Percentiles rank a stretch among this genome's conserved stretches.
Conservation (phyloP, 305 asterid species). For the Fraxinus xanthoxyloides region DNA sequence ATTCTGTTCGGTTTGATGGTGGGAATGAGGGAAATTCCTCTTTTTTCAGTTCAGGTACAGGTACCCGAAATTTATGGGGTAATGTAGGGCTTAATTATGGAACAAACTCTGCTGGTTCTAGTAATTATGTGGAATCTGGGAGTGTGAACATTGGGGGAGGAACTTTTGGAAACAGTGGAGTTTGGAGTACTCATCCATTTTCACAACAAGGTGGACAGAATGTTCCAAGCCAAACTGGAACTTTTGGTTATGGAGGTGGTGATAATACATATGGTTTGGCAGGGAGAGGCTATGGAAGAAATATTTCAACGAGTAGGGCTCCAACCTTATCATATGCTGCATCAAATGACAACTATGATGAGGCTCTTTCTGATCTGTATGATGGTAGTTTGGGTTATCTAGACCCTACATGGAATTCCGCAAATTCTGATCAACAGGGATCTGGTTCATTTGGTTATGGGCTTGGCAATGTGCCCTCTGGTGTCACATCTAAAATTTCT, state of each 20-base stretch:
- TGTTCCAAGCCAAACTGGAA: conserved; percentile 17
- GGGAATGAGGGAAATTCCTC: conserved; percentile 2
- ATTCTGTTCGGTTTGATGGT: conserved; percentile 5
- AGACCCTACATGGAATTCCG: conserved; percentile 25
- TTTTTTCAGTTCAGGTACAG: conserved; percentile 7
- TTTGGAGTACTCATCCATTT: conserved; percentile 25
- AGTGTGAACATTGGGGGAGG: conserved; percentile 16
- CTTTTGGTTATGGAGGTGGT: conserved; percentile 10
- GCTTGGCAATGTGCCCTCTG: conserved; percentile 22
- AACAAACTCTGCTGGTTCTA: conserved; percentile 19
- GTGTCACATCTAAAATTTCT: conserved; percentile 22
- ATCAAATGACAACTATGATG: conserved; percentile 4
- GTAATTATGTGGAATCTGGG: conserved; percentile 20
- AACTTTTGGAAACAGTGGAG: conserved; percentile 20
- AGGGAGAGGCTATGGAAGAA: conserved; percentile 21
- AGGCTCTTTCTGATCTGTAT: conserved; percentile 19
- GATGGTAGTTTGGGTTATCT: conserved; percentile 15
- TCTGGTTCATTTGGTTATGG: conserved; percentile 29
- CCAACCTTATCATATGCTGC: conserved; percentile 21
- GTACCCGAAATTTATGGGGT: conserved; percentile 25
- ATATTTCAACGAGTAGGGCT: conserved; percentile 8
- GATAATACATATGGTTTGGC: not conserved
- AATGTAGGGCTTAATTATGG: conserved; percentile 15
- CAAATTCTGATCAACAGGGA: conserved; percentile 24
- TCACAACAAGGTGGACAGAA: conserved; percentile 21